phyloP scores from a whole-genome alignment of 257 asterid species.

The Solanum raphanifolium region DNA sequence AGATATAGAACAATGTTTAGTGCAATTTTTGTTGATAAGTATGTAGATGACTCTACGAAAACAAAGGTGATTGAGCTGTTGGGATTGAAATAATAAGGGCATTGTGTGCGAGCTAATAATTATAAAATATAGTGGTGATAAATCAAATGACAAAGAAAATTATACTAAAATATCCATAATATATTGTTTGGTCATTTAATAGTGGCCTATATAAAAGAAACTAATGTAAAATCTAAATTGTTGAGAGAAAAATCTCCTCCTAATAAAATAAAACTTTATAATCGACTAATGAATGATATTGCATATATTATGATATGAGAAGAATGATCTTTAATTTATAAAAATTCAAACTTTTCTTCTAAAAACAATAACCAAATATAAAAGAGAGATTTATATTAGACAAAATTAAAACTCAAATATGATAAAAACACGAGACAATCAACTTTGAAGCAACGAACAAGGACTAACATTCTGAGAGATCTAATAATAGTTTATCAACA shows the following conservation, averaged over 20 bases:
- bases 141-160: neutral
- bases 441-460: neutral
- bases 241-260: neutral
- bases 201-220: too few relatives aligned
- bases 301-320: neutral
- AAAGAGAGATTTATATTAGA: too few relatives aligned
- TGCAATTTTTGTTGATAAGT: neutral
- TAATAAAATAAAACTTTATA: neutral
- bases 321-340: neutral
- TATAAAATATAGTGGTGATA: neutral
- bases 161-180: neutral
- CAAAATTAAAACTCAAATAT: neutral
- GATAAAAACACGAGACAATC: neutral
- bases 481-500: slow-evolving; percentile 10
- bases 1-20: too few relatives aligned
- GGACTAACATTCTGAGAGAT: neutral
- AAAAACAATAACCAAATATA: too few relatives aligned
- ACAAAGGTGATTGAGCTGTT: neutral
- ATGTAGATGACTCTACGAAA: neutral
- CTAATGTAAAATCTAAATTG: neutral
- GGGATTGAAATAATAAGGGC: neutral
- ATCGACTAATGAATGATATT: neutral
- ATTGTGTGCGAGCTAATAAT: too few relatives aligned
- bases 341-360: neutral
- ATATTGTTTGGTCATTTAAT: neutral